Base-by-base conservation (phyloP, 148 eudicot genomes). In the Oxyria digyna region DNA sequence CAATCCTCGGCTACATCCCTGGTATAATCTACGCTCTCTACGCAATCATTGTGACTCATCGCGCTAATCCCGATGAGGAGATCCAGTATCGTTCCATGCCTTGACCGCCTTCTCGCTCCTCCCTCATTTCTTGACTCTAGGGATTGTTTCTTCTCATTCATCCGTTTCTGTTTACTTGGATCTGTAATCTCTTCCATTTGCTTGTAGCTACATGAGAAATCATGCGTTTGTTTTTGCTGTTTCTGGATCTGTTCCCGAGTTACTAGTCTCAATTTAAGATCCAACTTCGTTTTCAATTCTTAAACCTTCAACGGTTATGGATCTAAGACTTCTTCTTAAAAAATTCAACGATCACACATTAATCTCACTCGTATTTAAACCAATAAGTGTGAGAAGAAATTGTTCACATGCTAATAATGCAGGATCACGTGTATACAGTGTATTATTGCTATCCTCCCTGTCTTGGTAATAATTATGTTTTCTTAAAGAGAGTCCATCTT, bases 1-100 rank as follows among this genome's bases (percentile, higher is more conserved):
- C 97, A 0, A 81, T 88, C 13, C 81, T 88, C 48, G 97, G 97
- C 1, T 91, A 91, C 75, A 12, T 91, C 13, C 97, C 96, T 23
- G 96, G 96, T 10, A 88, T 91, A 9, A 87, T 88, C 33, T 88
- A 88, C 79, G 97, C 96, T 1, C 82, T 91, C 55, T 91, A 91
- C 72, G 88, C 78, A 0, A 91, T 88, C 69, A 74, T 88, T 27
- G 84, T 70, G 63, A 75, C 81, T 7, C 88, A 87, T 72, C 87
- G 78, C 48, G 79, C 74, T 45, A 67, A 72, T 20, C 55, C 72
- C 70, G 31, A 50, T 32, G 87, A 77, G 32, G 82, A 82, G 65
- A 32, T 26, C 13, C 62, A 70, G 35, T 82, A 82, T 52, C 45
- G 65, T 6, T 18, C 37, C 20, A 59, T 59, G 15, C 17, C 65